Conservation (phyloP, 2,329 filamentous ascomycete genomes). For the Colletotrichum ledebouriae region DNA sequence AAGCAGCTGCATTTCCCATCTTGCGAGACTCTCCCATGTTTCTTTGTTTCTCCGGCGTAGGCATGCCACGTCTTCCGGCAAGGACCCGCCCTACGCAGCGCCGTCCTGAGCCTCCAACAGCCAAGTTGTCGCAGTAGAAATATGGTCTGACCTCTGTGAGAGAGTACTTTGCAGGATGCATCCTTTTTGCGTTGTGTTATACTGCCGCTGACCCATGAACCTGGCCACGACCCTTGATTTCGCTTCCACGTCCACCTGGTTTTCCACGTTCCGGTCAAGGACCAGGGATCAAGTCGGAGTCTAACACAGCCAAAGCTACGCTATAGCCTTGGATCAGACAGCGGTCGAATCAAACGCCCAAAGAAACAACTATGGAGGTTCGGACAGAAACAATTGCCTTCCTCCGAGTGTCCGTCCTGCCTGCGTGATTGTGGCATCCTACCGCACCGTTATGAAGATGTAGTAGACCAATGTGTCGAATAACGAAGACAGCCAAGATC, state of each 20-base stretch:
- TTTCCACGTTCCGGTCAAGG: constrained; percentile 19
- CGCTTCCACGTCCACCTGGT: neutral
- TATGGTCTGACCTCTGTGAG: constrained; percentile 2
- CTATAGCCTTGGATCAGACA: constrained; percentile 18
- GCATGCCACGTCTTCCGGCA: constrained; percentile 31
- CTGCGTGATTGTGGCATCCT: neutral
- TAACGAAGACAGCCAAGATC: neutral
- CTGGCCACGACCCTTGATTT: constrained; percentile 11
- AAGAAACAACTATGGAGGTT: neutral
- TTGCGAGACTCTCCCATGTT: constrained; percentile 31
- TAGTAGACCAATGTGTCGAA: neutral
- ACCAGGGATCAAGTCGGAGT: neutral
- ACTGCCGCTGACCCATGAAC: constrained; percentile 12
- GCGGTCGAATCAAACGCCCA: constrained; percentile 12
- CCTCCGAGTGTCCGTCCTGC: constrained; percentile 9
- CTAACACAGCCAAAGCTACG: constrained; percentile 17
- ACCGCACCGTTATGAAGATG: constrained; percentile 12
- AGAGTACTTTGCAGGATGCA: neutral
- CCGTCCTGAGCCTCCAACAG: neutral
- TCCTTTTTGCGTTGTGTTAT: neutral
- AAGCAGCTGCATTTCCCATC: constrained; percentile 24
- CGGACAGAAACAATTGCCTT: neutral
- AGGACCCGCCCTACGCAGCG: constrained; percentile 29
- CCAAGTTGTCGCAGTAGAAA: neutral
- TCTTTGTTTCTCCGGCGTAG: constrained; percentile 17